phyloP scores from a whole-genome alignment of 1,284 basidiomycete species.

The Clitocybe nebularis region DNA sequence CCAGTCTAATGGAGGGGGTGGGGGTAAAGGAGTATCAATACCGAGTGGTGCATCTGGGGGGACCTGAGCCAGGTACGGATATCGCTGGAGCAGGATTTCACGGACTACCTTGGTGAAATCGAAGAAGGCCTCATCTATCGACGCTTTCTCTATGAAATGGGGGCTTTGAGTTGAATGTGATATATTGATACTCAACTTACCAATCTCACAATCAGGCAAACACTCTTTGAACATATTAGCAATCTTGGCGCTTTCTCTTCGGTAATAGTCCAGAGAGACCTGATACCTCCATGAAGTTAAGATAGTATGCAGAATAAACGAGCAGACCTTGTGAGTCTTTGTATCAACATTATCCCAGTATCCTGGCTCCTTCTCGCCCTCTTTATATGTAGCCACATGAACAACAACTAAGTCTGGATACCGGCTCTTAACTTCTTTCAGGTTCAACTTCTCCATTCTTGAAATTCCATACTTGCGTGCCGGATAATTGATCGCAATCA shows the following conservation, averaged over 20 bases:
- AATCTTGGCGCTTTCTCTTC: slow-evolving; percentile 88
- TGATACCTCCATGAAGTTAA: slow-evolving; percentile 23
- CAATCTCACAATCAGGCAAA: slow-evolving; percentile 54
- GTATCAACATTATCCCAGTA: slow-evolving; percentile 89
- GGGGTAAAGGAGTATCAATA: slow-evolving; percentile 79
- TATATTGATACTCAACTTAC: slow-evolving; percentile 25
- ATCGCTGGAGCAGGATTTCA: slow-evolving; percentile 64
- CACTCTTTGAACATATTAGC: slow-evolving; percentile 81
- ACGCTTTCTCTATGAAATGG: slow-evolving; percentile 66
- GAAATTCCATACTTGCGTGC: slow-evolving; percentile 89
- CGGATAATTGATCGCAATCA: slow-evolving; percentile 96
- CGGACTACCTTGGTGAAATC: slow-evolving; percentile 82
- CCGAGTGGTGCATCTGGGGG: slow-evolving; percentile 70
- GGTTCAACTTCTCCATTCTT: slow-evolving; percentile 69
- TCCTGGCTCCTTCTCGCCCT: slow-evolving; percentile 83
- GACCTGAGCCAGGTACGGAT: slow-evolving; percentile 71
- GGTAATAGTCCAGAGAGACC: slow-evolving; percentile 94
- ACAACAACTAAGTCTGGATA: slow-evolving; percentile 86
- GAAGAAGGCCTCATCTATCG: slow-evolving; percentile 85
- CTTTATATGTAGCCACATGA: slow-evolving; percentile 93
- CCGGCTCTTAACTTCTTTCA: slow-evolving; percentile 77
- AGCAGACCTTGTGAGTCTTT: slow-evolving; percentile 85
- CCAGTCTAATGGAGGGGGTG: slow-evolving; percentile 72
- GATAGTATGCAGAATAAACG: slow-evolving; percentile 3
- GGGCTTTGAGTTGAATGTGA: no score